Evolutionary conservation across 2,329 filamentous ascomycete species (phyloP), one percentile per base, ranked within the genome.

Genomic region (Trichoderma sp.): DNA sequence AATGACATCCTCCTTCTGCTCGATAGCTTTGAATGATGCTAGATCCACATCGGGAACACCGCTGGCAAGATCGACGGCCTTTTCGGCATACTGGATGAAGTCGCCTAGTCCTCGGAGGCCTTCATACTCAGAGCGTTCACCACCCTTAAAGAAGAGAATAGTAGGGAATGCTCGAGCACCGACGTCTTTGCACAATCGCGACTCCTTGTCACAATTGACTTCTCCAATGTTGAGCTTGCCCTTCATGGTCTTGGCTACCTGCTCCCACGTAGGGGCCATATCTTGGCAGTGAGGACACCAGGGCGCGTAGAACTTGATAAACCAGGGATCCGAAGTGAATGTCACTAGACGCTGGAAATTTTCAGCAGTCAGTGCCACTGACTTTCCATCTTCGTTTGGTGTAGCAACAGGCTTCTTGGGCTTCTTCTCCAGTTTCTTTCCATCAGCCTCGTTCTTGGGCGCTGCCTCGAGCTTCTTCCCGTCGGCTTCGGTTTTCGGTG

Each of bases 211-310:
- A 82, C 97, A 99, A 85, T 99, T 97, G 78, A 99, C 96, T 83
- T 98, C 95, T 76, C 96, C 97, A 80, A 99, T 89, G 82, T 98
- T 98, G 76, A 99, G 90, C 78, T 91, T 92, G 60, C 93, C 94
- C 84, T 95, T 91, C 94, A 98, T 97, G 81, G 96, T 94, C 82
- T 95, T 95, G 62, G 94, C 94, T 85, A 99, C 91, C 80, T 96
- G 93, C 77, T 91, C 88, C 97, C 97, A 99, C 78, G 92, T 95
- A 3, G 97, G 94, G 45, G 93, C 94, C 89, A 99, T 91, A 50
- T 94, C 94, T 85, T 98, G 94, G 84, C 97, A 99, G 85, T 99
- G 97, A 79, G 92, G 91, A 84, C 97, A 99, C 97, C 96, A 98
- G 6, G 97, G 97, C 21, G 95, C 95, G 83, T 98, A 98, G 83